These are phyloP conservation scores for Candida boidinii DNA, from an alignment of 805 yeast species.

Conservation along the genomic window DNA sequence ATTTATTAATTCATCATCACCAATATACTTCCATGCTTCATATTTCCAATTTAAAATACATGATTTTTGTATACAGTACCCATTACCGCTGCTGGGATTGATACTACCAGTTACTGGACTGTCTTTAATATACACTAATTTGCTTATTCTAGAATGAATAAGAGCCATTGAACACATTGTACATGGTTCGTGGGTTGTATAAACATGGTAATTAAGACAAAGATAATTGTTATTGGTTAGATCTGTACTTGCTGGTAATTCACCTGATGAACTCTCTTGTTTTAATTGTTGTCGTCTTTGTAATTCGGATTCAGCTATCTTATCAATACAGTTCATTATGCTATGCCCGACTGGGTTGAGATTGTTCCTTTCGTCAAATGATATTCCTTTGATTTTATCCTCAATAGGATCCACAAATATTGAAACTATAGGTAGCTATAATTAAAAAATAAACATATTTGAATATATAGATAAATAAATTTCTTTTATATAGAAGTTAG, in stretches of 20 bases:
- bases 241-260: constrained; percentile 2
- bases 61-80: constrained; percentile 68
- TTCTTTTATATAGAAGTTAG: too few relatives aligned
- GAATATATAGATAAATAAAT: background rate
- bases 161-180: constrained; percentile 96
- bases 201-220: constrained; percentile 69
- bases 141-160: constrained; percentile 76
- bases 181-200: constrained; percentile 93
- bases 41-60: constrained; percentile 79
- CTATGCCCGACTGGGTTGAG: constrained; percentile 61
- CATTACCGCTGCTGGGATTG: constrained; percentile 47
- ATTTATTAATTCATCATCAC: constrained; percentile 13
- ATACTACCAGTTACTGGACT: constrained; percentile 47
- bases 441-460: constrained; percentile 1
- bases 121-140: constrained; percentile 52
- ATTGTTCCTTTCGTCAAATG: constrained; percentile 30
- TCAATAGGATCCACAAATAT: constrained; percentile 53
- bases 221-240: constrained; percentile 37
- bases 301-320: constrained; percentile 51
- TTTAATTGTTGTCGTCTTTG: constrained; percentile 26
- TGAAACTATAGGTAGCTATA: constrained; percentile 41
- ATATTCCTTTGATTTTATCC: constrained; percentile 29
- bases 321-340: constrained; percentile 60
- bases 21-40: constrained; percentile 58
- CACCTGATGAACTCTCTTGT: background rate